phyloP scores from a whole-genome alignment of 148 eudicot genomes.

The Fallopia convolvulus region DNA sequence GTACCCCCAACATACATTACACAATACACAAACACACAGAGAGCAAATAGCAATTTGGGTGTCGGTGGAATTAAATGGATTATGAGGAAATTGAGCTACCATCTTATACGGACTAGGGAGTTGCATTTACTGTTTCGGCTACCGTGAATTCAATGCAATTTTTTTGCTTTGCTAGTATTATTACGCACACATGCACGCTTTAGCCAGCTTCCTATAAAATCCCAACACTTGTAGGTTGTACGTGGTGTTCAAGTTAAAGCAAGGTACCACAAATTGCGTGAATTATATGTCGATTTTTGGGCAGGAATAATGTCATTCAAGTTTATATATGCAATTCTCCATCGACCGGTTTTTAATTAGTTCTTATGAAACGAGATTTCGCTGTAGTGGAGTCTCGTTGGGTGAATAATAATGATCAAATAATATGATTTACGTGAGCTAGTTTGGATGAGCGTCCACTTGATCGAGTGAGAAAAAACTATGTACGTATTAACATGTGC shows the following conservation, averaged over 20 bases:
- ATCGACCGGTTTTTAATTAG: no score
- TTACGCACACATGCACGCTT: background rate
- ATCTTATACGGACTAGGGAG: background rate
- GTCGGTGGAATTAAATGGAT: background rate
- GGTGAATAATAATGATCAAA: no score
- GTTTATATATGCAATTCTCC: no score
- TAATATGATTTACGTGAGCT: no score
- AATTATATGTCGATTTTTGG: background rate
- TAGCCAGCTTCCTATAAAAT: background rate
- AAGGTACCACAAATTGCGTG: background rate
- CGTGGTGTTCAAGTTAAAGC: background rate
- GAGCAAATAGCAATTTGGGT: background rate
- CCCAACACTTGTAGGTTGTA: background rate
- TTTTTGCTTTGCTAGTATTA: background rate
- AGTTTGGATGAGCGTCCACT: no score
- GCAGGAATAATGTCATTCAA: background rate
- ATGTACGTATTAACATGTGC: no score
- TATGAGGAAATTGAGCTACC: background rate
- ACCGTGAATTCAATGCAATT: background rate
- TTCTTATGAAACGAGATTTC: no score
- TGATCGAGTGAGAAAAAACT: no score
- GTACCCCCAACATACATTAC: background rate
- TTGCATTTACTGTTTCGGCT: background rate
- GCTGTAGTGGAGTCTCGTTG: no score
- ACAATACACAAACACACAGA: background rate